Evolutionary conservation across 257 asterid genomes (phyloP), one percentile per base, ranked within the genome.

Genomic region (Ilex aquifolium): DNA sequence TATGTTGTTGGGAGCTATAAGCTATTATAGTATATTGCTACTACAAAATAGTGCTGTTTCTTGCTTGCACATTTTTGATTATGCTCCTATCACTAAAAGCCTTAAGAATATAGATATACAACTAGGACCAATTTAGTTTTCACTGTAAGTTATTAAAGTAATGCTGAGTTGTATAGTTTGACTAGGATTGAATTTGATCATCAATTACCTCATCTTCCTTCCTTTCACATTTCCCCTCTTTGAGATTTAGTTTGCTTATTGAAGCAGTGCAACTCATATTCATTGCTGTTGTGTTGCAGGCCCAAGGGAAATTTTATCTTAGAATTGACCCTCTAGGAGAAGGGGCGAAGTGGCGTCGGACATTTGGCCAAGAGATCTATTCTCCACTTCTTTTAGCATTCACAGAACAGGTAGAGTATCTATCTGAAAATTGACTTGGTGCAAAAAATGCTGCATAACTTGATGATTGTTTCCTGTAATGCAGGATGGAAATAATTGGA

Each of bases 301-400:
- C 85, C 73, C 87, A 69, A 77, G 95, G 95, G 62, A 88, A 85
- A 69, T 82, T 65, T 67, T 85, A 75, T 61, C 30, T 85, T 62
- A 77, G 95, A 71, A 77, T 88, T 67, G 93, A 88, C 69, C 84
- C 87, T 46, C 90, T 61, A 21, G 88, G 95, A 58, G 88, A 79
- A 74, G 95, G 95, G 58, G 93, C 95, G 16, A 87, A 79, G 70
- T 87, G 95, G 95, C 88, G 95, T 40, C 92, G 95, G 53, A 73
- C 85, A 54, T 80, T 75, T 71, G 95, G 95, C 31, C 95, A 87
- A 72, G 92, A 87, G 80, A 57, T 87, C 44, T 87, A 82, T 72
- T 84, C 95, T 62, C 95, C 95, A 44, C 77, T 84, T 46, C 83
- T 87, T 61, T 76, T 87, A 64, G 95, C 96, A 63, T 89, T 89